Conservation (phyloP, 805 yeast genomes). For the Kuraishia piskuri region DNA sequence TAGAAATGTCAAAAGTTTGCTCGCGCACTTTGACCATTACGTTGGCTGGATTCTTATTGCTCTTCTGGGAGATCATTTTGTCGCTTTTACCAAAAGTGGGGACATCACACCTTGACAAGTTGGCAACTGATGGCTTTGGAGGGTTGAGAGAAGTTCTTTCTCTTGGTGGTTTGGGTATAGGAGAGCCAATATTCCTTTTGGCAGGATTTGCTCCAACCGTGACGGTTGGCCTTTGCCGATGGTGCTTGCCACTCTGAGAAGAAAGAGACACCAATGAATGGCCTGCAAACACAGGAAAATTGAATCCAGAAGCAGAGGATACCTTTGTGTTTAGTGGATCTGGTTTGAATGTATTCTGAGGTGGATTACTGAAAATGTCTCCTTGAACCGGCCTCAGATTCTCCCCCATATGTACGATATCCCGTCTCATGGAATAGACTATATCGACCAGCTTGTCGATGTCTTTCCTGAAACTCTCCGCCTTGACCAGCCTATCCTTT, state of each 20-base stretch:
- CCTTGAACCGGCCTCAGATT: not conserved
- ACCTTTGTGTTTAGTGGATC: too few species aligned
- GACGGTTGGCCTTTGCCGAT: not conserved
- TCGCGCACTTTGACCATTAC: not conserved
- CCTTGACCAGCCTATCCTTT: slow-evolving; percentile 12
- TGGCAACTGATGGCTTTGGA: not conserved
- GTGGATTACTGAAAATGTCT: not conserved
- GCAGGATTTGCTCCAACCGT: not conserved
- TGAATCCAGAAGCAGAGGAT: too few species aligned
- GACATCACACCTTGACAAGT: not conserved
- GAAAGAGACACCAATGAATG: too few species aligned
- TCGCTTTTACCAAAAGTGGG: not conserved
- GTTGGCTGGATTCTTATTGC: not conserved
- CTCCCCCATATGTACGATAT: not conserved
- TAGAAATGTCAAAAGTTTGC: slow-evolving; percentile 19
- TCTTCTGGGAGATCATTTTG: not conserved
- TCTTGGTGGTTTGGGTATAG: not conserved
- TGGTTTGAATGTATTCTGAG: not conserved
- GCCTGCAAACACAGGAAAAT: too few species aligned
- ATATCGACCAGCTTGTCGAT: slow-evolving; percentile 4
- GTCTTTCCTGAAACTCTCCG: slow-evolving; percentile 13
- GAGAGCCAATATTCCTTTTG: not conserved
- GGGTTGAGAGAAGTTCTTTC: not conserved
- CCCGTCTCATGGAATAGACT: not conserved
- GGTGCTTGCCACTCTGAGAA: not conserved